Percentiles rank a stretch among this genome's conserved stretches.
Evolutionary conservation across 441 rosid genomes (phyloP).

Genomic region (Aleurites moluccanus): DNA sequence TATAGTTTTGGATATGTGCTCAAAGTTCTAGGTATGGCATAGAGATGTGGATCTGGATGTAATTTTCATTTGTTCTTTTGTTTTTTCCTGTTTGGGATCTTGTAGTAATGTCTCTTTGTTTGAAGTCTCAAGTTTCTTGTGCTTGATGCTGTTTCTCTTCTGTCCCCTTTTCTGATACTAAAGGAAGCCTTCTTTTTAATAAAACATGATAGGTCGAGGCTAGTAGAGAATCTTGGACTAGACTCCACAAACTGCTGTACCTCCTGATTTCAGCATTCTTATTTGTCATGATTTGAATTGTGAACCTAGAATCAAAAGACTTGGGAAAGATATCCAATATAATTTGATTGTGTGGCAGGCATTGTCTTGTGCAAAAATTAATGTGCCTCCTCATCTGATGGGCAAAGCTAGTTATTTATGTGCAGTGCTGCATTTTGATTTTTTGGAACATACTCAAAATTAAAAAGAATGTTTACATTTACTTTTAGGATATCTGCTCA

Average conservation of each 20-base stretch:
- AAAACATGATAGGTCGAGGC: background rate
- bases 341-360: no score
- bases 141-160: background rate
- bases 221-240: background rate
- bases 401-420: background rate
- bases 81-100: background rate
- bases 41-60: no score
- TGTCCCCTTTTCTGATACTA: background rate
- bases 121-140: background rate
- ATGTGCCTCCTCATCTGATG: background rate
- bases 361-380: no score
- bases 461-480: background rate
- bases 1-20: no score
- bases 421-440: background rate
- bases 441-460: background rate
- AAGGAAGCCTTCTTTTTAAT: background rate
- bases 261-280: no score
- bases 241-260: background rate
- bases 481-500: constrained; percentile 1
- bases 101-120: background rate
- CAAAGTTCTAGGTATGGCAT: no score
- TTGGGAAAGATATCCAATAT: no score
- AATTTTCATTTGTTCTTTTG: no score
- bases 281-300: no score
- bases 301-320: no score